A percentile compares a stretch with the other conserved stretches of the same genome.
Conservation (phyloP, 306 rosid genomes). For the Hylodesmum podocarpum region DNA sequence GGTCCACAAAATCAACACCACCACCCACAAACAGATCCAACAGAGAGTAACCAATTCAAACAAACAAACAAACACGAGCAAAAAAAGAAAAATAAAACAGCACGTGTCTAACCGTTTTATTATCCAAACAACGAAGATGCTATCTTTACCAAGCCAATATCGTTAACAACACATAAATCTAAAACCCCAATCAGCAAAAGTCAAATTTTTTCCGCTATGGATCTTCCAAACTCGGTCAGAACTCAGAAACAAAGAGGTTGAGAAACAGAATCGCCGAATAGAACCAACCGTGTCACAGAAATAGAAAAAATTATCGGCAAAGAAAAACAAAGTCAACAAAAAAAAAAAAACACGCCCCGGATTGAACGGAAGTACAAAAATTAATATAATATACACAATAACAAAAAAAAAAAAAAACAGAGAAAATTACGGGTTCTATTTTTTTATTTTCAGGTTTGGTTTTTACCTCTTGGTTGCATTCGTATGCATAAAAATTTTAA, state of each 20-base stretch:
- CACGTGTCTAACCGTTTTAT: neutral
- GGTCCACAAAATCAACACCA: slow-evolving; percentile 45
- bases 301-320: neutral
- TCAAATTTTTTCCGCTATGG: slow-evolving; percentile 22
- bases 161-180: slow-evolving; percentile 16
- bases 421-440: neutral
- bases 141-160: neutral
- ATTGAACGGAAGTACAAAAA: slow-evolving; percentile 16
- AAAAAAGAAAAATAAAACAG: neutral
- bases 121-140: neutral
- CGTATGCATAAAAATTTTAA: slow-evolving; percentile 9
- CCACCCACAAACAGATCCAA: slow-evolving; percentile 38
- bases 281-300: slow-evolving; percentile 1
- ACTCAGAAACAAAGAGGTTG: slow-evolving; percentile 1
- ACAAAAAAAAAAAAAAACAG: neutral
- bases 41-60: neutral
- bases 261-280: slow-evolving; percentile 19
- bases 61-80: neutral
- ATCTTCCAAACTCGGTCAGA: slow-evolving; percentile 36
- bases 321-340: neutral
- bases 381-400: neutral
- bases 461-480: neutral
- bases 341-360: neutral
- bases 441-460: neutral
- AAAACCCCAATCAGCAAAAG: slow-evolving; percentile 2